Evolutionary conservation across 2,329 filamentous ascomycete genomes (phyloP).

Genomic region (Boeremia exigua): DNA sequence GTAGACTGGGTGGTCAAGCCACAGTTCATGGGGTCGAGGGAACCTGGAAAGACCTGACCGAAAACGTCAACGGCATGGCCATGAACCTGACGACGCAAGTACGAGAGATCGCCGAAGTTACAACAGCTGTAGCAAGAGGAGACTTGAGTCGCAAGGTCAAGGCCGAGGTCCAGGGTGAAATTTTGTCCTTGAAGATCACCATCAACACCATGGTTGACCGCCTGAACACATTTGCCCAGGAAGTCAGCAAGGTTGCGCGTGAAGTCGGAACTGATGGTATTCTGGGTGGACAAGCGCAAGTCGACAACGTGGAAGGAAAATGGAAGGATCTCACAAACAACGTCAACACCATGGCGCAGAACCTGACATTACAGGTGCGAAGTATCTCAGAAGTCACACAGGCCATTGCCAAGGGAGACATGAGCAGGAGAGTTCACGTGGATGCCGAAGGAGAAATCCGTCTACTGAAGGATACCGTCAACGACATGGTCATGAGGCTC

Average conservation of each 20-base stretch:
- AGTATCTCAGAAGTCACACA: slow-evolving; percentile 94
- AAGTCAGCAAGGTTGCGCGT: slow-evolving; percentile 69
- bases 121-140: slow-evolving; percentile 59
- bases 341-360: slow-evolving; percentile 71
- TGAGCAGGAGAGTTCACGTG: slow-evolving; percentile 95
- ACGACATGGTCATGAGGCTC: slow-evolving; percentile 96
- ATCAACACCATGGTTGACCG: slow-evolving; percentile 73
- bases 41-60: slow-evolving; percentile 61
- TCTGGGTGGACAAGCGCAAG: slow-evolving; percentile 68
- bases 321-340: slow-evolving; percentile 72
- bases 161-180: slow-evolving; percentile 60
- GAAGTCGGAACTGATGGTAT: slow-evolving; percentile 70
- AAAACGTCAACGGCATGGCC: slow-evolving; percentile 62
- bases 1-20: slow-evolving; percentile 58
- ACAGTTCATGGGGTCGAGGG: slow-evolving; percentile 61
- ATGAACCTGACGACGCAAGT: slow-evolving; percentile 60
- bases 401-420: slow-evolving; percentile 92
- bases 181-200: slow-evolving; percentile 78
- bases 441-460: slow-evolving; percentile 94
- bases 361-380: slow-evolving; percentile 73
- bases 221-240: slow-evolving; percentile 68
- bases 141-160: slow-evolving; percentile 60
- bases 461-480: slow-evolving; percentile 93
- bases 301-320: slow-evolving; percentile 70
- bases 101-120: slow-evolving; percentile 61